These are phyloP conservation scores for Ballota nigra DNA, from an alignment of 257 asterid species.

Conservation along the genomic window DNA sequence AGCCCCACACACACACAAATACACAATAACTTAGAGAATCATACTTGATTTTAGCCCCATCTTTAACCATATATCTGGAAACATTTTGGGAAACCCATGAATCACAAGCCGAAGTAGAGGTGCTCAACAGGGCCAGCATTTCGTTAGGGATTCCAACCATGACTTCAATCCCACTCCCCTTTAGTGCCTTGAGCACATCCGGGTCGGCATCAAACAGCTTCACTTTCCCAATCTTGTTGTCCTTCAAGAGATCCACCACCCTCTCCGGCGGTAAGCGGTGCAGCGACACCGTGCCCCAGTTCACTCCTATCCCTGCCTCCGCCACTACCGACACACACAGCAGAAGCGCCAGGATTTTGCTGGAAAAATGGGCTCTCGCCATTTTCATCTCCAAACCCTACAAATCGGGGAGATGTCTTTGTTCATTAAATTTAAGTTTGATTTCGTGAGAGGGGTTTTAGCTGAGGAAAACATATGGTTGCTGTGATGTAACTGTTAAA, in stretches of 20 bases:
- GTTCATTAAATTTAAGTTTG: slow-evolving; percentile 19
- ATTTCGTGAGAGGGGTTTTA: neutral
- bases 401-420: neutral
- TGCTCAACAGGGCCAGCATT: slow-evolving; percentile 51
- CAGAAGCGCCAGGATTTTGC: neutral
- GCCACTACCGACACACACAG: slow-evolving; percentile 39
- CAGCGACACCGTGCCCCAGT: slow-evolving; percentile 81
- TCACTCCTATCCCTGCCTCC: slow-evolving; percentile 80
- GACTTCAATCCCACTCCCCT: slow-evolving; percentile 84
- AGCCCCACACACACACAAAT: neutral
- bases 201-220: slow-evolving; percentile 90
- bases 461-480: neutral
- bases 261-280: slow-evolving; percentile 72
- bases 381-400: slow-evolving; percentile 19
- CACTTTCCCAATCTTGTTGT: slow-evolving; percentile 66
- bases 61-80: slow-evolving; percentile 65
- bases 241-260: slow-evolving; percentile 78
- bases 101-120: slow-evolving; percentile 62
- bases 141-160: slow-evolving; percentile 94
- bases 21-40: neutral
- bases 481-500: slow-evolving; percentile 8
- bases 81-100: slow-evolving; percentile 84
- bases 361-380: slow-evolving; percentile 20
- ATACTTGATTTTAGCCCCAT: slow-evolving; percentile 79
- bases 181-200: slow-evolving; percentile 48